Conservation (phyloP, 371 early-diverging fungal species). For the Actinomortierella wolfii region DNA sequence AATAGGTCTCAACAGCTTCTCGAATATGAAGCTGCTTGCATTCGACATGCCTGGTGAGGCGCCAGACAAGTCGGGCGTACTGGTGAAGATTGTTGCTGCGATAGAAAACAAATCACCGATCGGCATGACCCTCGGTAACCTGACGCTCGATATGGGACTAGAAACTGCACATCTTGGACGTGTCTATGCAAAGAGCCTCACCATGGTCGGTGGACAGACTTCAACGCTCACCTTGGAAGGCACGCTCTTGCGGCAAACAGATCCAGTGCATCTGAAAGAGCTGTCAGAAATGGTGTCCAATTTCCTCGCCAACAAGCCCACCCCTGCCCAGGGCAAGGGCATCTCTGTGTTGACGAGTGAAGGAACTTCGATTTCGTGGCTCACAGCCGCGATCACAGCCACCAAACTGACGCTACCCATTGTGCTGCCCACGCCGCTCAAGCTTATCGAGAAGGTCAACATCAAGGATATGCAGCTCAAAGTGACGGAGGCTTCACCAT, state of each 20-base stretch:
- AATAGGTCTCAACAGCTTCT: constrained; percentile 53
- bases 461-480: constrained; percentile 14
- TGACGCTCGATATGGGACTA: constrained; percentile 57
- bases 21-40: constrained; percentile 54
- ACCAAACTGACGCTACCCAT: constrained; percentile 56
- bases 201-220: constrained; percentile 52
- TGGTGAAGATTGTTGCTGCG: constrained; percentile 49
- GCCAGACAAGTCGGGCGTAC: constrained; percentile 47
- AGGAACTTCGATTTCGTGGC: constrained; percentile 53
- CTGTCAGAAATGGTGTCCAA: constrained; percentile 26
- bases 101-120: constrained; percentile 63
- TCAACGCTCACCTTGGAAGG: constrained; percentile 55
- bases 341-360: constrained; percentile 54
- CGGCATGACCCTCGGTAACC: constrained; percentile 60
- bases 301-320: constrained; percentile 24
- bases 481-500: constrained; percentile 21
- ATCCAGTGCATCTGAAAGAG: constrained; percentile 44
- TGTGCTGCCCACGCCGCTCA: constrained; percentile 22
- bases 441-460: constrained; percentile 21
- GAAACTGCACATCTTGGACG: constrained; percentile 58
- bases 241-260: constrained; percentile 50
- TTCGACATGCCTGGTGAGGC: constrained; percentile 60
- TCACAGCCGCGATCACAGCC: constrained; percentile 58
- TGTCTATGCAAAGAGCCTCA: constrained; percentile 52
- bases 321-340: constrained; percentile 23